Evolutionary conservation across 2,329 filamentous ascomycete species (phyloP).

Genomic region (Ascochyta rabiei): DNA sequence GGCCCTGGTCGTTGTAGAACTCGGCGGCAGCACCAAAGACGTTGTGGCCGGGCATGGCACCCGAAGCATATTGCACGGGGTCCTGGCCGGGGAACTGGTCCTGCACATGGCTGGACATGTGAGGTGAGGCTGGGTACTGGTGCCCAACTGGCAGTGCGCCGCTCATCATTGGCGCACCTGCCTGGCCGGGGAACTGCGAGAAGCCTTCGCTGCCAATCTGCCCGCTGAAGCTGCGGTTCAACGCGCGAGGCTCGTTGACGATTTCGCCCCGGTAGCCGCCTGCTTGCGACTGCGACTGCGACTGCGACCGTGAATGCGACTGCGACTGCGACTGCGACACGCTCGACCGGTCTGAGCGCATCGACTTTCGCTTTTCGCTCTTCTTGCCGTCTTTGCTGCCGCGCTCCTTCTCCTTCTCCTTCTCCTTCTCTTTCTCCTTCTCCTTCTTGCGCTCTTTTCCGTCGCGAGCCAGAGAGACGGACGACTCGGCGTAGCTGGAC

Average conservation of each 20-base stretch:
- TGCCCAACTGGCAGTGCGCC: slow-evolving; percentile 38
- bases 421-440: slow-evolving; percentile 33
- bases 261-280: slow-evolving; percentile 41
- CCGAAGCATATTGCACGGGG: slow-evolving; percentile 52
- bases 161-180: slow-evolving; percentile 43
- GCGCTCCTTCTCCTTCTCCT: slow-evolving; percentile 21
- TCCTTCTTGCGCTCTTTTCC: slow-evolving; percentile 37
- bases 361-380: slow-evolving; percentile 39
- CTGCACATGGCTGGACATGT: slow-evolving; percentile 54
- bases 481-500: slow-evolving; percentile 40
- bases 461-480: slow-evolving; percentile 35
- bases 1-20: slow-evolving; percentile 67
- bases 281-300: slow-evolving; percentile 23
- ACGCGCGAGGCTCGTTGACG: slow-evolving; percentile 35
- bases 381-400: slow-evolving; percentile 28
- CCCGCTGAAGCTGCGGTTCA: slow-evolving; percentile 35
- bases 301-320: too few relatives aligned
- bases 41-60: slow-evolving; percentile 51
- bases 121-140: slow-evolving; percentile 26
- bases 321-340: slow-evolving; percentile 4
- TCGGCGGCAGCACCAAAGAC: slow-evolving; percentile 63
- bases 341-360: slow-evolving; percentile 38
- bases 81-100: slow-evolving; percentile 67
- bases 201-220: slow-evolving; percentile 41
- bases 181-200: slow-evolving; percentile 45